Conservation (phyloP, 139 green algal genomes). For the Limnomonas spitsbergensis region DNA sequence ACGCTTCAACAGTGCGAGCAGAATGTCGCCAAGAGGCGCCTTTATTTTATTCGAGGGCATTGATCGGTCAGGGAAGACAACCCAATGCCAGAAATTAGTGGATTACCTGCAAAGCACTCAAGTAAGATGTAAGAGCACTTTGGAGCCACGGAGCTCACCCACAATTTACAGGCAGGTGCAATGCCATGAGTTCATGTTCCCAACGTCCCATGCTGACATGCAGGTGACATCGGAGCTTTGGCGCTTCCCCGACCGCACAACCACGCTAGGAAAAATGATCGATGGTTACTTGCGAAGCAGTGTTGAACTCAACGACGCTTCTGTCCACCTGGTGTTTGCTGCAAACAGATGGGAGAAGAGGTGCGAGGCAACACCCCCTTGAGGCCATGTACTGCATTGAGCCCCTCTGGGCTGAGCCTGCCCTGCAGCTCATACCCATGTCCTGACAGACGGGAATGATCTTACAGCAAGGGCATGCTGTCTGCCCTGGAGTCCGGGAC, state of each 20-base stretch:
- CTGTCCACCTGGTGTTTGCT: constrained; percentile 90
- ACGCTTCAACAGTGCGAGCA: too few species aligned
- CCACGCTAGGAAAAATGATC: constrained; percentile 79
- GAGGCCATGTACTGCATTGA: too few species aligned
- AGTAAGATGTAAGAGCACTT: not conserved
- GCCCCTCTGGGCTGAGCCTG: too few species aligned
- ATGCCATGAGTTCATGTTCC: too few species aligned
- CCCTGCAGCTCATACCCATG: constrained; percentile 40
- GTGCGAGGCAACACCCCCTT: too few species aligned
- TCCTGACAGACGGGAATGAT: constrained; percentile 82
- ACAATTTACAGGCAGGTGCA: too few species aligned
- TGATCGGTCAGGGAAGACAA: constrained; percentile 94
- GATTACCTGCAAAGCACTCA: constrained; percentile 45
- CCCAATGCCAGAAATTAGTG: constrained; percentile 77
- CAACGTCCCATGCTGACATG: not conserved
- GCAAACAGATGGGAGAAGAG: constrained; percentile 93
- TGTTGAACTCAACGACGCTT: constrained; percentile 67
- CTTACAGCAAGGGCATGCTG: constrained; percentile 43
- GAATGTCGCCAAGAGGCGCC: constrained; percentile 51
- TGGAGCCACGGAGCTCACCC: too few species aligned
- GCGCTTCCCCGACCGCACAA: constrained; percentile 91
- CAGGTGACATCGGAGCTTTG: constrained; percentile 58
- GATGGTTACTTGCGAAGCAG: constrained; percentile 76
- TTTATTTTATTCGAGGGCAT: constrained; percentile 94
- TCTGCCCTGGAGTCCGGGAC: constrained; percentile 61